phyloP scores from a whole-genome alignment of 805 yeast genomes.

The Pichia californica region DNA sequence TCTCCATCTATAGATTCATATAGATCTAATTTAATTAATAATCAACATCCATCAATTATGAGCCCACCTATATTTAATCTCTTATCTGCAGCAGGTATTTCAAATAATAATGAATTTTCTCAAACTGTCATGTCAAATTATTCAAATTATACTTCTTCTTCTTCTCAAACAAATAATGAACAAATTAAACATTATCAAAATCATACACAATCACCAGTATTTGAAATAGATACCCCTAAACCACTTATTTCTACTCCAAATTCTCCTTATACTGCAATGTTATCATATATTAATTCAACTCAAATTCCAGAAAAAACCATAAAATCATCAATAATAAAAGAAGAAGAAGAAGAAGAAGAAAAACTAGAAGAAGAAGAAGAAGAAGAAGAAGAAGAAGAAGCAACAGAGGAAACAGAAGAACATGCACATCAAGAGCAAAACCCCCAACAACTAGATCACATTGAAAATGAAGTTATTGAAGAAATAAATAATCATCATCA shows the following conservation, averaged over 20 bases:
- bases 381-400: no score
- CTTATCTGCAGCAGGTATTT: neutral
- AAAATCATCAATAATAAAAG: no score
- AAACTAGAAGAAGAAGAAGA: no score
- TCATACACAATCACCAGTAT: neutral
- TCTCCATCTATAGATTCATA: neutral
- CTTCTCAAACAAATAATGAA: neutral
- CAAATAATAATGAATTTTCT: neutral
- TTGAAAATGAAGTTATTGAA: neutral
- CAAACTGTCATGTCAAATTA: neutral
- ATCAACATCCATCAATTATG: neutral
- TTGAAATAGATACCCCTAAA: conserved; percentile 5
- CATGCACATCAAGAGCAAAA: no score
- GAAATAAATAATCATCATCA: no score
- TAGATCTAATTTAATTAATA: neutral
- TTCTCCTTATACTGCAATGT: conserved; percentile 2
- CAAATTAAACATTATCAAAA: neutral
- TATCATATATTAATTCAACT: neutral
- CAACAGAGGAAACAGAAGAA: no score
- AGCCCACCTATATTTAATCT: neutral
- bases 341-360: no score
- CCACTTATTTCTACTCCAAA: neutral
- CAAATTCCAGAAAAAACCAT: neutral
- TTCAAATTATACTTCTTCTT: neutral
- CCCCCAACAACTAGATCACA: neutral